Evolutionary conservation across 495 filamentous ascomycete species (phyloP), one percentile per base, ranked within the genome.

Genomic region (Xylaria grammica): DNA sequence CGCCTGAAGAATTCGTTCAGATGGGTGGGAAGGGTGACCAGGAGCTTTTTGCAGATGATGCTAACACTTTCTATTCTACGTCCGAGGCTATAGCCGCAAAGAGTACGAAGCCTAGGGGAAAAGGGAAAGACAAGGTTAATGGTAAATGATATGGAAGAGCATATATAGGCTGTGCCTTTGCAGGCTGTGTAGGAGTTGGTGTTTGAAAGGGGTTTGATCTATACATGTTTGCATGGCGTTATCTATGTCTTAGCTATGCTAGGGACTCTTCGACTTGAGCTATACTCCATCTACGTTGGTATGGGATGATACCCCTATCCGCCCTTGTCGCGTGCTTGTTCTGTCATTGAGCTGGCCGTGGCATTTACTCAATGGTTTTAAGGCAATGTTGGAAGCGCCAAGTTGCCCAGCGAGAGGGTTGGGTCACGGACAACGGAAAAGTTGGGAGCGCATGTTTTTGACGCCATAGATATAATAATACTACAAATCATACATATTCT

Each of bases 1-100:
- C 82, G 45, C 85, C 92, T 1, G 81, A 84, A 13, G 91, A 94
- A 65, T 97, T 97, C 62, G 85, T 90, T 69, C 85, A 89, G 52
- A 78, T 95, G 74, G 93, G 94, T 36, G 90, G 91, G 3, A 91
- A 90, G 70, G 94, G 92, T 2, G 93, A 97, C 74, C 85, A 91
- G 67, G 75, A 83, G 27, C 76, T 97, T 19, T 97, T 88, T 70
- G 87, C 82, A 8, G 80, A 92, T 38, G 87, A 90, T 46, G 75
- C 73, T 11, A 78, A 69, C 6, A 89, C 84, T 67, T 72, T 77
- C 36, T 83, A 81, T 45, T 72, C 78, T 2, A 72, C 69, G 13
- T 63, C 70, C 13, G 80, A 81, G 57, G 69, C 78, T 27, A 65
- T 61, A 9, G 67, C 69, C 10, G 55, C 71, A 11, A 73, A 76